Conservation (phyloP, 225 moss, liverwort and hornwort species). For the Takakia lepidozioides region DNA sequence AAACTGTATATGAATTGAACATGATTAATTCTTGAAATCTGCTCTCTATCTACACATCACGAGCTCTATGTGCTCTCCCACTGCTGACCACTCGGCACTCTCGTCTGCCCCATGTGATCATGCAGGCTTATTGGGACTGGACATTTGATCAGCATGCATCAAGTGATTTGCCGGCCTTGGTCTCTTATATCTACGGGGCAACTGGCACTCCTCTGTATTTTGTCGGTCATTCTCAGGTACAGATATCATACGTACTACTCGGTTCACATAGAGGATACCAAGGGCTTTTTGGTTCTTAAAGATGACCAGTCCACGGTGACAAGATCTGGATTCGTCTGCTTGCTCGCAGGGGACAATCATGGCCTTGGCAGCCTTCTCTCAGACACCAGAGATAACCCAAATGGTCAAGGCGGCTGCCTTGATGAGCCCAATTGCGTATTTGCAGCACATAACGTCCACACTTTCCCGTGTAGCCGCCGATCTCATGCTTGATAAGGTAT, state of each 20-base stretch:
- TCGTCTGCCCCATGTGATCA: background rate
- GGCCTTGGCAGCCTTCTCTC: constrained; percentile 29
- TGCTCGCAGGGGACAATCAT: constrained; percentile 25
- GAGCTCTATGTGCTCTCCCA: background rate
- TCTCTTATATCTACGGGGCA: constrained; percentile 32
- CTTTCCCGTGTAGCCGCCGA: constrained; percentile 15
- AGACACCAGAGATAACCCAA: constrained; percentile 11
- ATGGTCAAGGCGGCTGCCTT: constrained; percentile 34
- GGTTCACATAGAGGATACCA: background rate
- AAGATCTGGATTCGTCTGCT: background rate
- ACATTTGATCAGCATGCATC: constrained; percentile 57
- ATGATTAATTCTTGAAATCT: background rate
- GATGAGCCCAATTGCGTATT: constrained; percentile 26
- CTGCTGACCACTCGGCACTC: background rate
- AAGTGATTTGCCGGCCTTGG: constrained; percentile 58
- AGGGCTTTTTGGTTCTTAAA: no score
- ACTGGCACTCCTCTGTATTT: constrained; percentile 49
- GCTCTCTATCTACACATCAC: no score
- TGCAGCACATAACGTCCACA: constrained; percentile 15
- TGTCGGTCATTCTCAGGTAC: constrained; percentile 84
- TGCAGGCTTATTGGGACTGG: constrained; percentile 46
- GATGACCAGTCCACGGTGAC: no score
- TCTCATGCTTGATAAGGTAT: constrained; percentile 28
- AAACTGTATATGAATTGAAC: no score
- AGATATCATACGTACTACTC: background rate